Percentiles rank a stretch among this genome's conserved stretches.
Evolutionary conservation across 2,329 filamentous ascomycete genomes (phyloP).

Genomic region (Zymoseptoria crescenta): DNA sequence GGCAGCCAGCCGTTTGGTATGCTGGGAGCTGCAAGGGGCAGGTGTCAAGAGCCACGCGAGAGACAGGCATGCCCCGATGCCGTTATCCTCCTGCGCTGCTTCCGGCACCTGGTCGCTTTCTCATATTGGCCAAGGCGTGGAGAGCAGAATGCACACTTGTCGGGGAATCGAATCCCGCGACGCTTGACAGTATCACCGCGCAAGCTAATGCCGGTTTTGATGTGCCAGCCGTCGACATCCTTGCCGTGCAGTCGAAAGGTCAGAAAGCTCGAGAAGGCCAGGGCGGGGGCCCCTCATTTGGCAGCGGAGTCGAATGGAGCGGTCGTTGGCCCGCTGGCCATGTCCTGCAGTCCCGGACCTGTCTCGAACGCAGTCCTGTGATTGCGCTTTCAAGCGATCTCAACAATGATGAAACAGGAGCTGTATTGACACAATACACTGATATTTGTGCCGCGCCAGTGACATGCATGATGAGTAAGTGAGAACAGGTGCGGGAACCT

Average conservation of each 20-base stretch:
- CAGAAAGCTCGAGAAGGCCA: neutral
- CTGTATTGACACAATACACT: neutral
- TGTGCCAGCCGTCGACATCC: conserved; percentile 1
- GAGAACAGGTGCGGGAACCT: neutral
- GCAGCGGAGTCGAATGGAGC: neutral
- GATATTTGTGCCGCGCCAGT: neutral
- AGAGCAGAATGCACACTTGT: neutral
- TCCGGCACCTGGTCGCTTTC: conserved; percentile 11
- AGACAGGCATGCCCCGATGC: conserved; percentile 11
- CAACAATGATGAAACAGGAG: neutral
- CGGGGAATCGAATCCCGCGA: conserved; percentile 3
- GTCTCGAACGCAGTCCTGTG: neutral
- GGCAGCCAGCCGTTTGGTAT: conserved; percentile 16
- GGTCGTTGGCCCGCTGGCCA: neutral
- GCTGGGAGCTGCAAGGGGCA: conserved; percentile 18
- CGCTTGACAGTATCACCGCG: conserved; percentile 3
- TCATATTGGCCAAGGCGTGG: conserved; percentile 4
- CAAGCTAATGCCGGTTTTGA: conserved; percentile 7
- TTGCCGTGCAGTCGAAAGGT: neutral
- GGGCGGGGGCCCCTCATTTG: neutral
- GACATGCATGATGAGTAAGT: neutral
- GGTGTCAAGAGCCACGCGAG: conserved; percentile 19
- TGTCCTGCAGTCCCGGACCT: neutral
- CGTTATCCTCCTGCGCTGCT: conserved; percentile 6
- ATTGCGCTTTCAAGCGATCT: neutral